These are phyloP conservation scores for Cyberlindnera euphorbiae DNA, from an alignment of 805 yeast species.

Conservation along the genomic window DNA sequence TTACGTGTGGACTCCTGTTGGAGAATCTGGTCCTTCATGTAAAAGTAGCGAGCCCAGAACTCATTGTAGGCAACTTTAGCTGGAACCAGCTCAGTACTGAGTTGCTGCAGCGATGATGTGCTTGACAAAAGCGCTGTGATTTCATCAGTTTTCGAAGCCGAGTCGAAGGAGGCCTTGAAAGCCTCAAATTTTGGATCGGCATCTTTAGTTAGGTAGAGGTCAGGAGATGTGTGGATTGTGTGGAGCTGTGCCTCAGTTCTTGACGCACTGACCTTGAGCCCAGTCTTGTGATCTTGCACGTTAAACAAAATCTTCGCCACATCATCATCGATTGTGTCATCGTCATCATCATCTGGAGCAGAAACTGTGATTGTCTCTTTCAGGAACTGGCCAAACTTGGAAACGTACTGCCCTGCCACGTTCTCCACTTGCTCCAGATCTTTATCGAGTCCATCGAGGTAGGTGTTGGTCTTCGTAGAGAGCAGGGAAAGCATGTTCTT, in stretches of 20 bases:
- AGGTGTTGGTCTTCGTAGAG: conserved; percentile 46
- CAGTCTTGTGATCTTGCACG: conserved; percentile 33
- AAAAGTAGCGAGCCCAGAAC: conserved; percentile 77
- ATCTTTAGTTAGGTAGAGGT: conserved; percentile 23
- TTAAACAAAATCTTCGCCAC: conserved; percentile 38
- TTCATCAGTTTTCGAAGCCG: conserved; percentile 45
- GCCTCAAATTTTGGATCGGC: conserved; percentile 31
- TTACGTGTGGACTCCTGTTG: conserved; percentile 57
- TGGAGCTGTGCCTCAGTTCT: conserved; percentile 62
- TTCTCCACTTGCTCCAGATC: conserved; percentile 72
- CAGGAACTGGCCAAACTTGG: conserved; percentile 54
- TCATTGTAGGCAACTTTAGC: conserved; percentile 47
- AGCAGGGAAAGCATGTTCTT: conserved; percentile 12
- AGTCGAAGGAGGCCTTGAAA: conserved; percentile 35
- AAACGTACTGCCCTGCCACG: conserved; percentile 56
- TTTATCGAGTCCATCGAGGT: conserved; percentile 66
- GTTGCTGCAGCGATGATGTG: conserved; percentile 18
- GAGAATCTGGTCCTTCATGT: conserved; percentile 33
- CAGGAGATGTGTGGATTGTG: conserved; percentile 45
- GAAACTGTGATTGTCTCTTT: conserved; percentile 33
- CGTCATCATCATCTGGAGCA: conserved; percentile 15
- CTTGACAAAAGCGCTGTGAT: conserved; percentile 42
- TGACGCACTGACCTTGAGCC: conserved; percentile 36
- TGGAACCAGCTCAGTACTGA: conserved; percentile 68
- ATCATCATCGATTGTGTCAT: conserved; percentile 28